Evolutionary conservation across 2,329 filamentous ascomycete genomes (phyloP), one percentile per base, ranked within the genome.

Genomic region (Ophiostoma ulmi): DNA sequence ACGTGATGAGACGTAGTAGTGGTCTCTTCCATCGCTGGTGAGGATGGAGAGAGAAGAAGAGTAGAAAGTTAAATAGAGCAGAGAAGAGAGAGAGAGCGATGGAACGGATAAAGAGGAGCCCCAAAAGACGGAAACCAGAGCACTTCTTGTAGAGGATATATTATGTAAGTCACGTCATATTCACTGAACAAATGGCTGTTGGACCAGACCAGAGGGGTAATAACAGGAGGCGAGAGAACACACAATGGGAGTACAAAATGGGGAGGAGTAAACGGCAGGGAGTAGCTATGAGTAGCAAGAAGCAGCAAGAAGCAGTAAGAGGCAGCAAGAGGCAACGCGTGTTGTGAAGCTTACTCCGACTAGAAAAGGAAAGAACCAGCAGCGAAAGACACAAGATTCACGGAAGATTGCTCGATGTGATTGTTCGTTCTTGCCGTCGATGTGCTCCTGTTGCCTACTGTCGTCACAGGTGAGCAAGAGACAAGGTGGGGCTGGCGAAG

Each of bases 21-120:
- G 8, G 70, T 65, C 68, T 74, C 68, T 72, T 74, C 73, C 73
- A 74, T 74, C 58, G 70, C 72, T 71, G 68, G 58, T 38, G 67
- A 61, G 41, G 64, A 65, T 68, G 63, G 63, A 68, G 66, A 38
- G 58, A 64, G 44, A 52, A 55, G 44, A 35, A 22, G 52, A 26
- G 52, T 58, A 58, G 36, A 66, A 1, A 6, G 44, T 48, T 8
- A 48, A 48, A 20, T 20, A 67, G 68, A 38, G 61, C 63, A 64
- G 61, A 55, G 44, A 22, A 22, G 52, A 39, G 52, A n/a, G 8
- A 61, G 67, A 67, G 61, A 61, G 67, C 55, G 58, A 44, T 38
- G 35, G 39, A 52, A 55, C 13, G 17, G 55, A 36, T 65, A 39
- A n/a, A 65, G 20, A 39, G 22, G 22, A 31, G 44, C 44, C 22